A percentile compares a stretch with the other conserved stretches of the same genome.
Conservation (phyloP, 306 rosid genomes). For the Acacia acuminata region DNA sequence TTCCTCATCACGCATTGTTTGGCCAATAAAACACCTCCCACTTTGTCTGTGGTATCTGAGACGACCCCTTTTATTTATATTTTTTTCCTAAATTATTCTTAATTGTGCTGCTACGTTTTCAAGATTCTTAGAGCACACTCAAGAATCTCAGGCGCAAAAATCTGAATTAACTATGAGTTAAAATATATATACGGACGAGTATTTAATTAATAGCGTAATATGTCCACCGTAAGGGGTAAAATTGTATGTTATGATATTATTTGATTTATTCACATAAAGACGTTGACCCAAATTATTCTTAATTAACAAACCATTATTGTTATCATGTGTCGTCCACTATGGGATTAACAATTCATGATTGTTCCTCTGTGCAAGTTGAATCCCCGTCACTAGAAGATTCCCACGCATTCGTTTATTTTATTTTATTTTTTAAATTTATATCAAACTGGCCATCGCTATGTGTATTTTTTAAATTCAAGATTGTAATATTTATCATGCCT, state of each 20-base stretch:
- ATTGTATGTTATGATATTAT: too few species aligned
- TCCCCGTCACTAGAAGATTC: conserved; percentile 27
- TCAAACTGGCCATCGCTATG: not conserved
- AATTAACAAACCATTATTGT: conserved; percentile 4
- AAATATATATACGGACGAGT: not conserved
- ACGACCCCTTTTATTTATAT: not conserved
- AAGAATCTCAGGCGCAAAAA: conserved; percentile 27
- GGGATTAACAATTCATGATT: not conserved
- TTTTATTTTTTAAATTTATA: not conserved
- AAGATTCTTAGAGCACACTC: conserved; percentile 21
- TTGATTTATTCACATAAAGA: conserved; percentile 4
- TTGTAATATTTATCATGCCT: too few species aligned
- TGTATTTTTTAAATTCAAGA: too few species aligned
- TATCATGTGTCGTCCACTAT: conserved; percentile 16
- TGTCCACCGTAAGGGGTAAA: conserved; percentile 26
- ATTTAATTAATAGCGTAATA: not conserved
- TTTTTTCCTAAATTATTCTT: not conserved
- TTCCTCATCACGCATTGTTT: conserved; percentile 25
- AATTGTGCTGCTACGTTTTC: conserved; percentile 10
- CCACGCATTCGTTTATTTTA: not conserved
- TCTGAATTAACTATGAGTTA: conserved; percentile 19
- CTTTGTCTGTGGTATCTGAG: conserved; percentile 10
- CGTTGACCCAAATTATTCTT: conserved; percentile 34
- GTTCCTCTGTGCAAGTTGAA: conserved; percentile 32
- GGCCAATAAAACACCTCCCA: conserved; percentile 9